Percentiles rank a stretch among this genome's conserved stretches.
phyloP scores from a whole-genome alignment of 768 basidiomycete species.

The Agaricus sinodeliciosus region DNA sequence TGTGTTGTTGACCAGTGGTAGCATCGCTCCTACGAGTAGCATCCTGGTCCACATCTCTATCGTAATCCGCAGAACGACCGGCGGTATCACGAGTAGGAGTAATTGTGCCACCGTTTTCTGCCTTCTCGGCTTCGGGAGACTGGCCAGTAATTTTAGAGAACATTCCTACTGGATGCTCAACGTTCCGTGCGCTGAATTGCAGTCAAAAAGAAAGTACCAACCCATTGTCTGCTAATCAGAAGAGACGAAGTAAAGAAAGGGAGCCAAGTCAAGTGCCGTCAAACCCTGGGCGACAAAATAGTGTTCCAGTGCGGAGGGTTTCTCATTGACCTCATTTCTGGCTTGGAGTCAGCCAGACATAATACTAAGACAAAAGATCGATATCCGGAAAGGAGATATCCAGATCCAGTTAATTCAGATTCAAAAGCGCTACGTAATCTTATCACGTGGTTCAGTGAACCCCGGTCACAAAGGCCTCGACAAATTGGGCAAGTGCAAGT shows the following conservation, averaged over 20 bases:
- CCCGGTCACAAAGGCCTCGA: constrained; percentile 2
- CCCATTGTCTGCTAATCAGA: background rate
- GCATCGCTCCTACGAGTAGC: background rate
- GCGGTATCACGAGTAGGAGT: background rate
- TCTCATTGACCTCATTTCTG: background rate
- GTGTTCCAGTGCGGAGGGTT: too few relatives aligned
- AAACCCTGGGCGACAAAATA: too few relatives aligned
- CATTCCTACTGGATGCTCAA: background rate
- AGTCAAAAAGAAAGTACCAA: background rate
- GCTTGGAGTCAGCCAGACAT: too few relatives aligned
- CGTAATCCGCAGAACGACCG: background rate
- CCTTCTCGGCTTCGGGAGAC: background rate
- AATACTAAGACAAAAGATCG: too few relatives aligned
- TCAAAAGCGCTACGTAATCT: too few relatives aligned
- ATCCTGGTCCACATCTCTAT: background rate
- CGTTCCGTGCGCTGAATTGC: background rate
- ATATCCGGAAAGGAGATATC: background rate
- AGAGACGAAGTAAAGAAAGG: background rate
- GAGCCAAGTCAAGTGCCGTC: too few relatives aligned
- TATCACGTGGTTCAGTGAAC: background rate
- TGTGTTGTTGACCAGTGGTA: constrained; percentile 1
- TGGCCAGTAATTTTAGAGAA: background rate
- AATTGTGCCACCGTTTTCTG: background rate
- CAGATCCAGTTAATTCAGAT: too few relatives aligned
- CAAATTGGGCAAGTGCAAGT: background rate